Base-by-base conservation (phyloP, 108 stramenopile species). In the Halocafeteria seosinensis region DNA sequence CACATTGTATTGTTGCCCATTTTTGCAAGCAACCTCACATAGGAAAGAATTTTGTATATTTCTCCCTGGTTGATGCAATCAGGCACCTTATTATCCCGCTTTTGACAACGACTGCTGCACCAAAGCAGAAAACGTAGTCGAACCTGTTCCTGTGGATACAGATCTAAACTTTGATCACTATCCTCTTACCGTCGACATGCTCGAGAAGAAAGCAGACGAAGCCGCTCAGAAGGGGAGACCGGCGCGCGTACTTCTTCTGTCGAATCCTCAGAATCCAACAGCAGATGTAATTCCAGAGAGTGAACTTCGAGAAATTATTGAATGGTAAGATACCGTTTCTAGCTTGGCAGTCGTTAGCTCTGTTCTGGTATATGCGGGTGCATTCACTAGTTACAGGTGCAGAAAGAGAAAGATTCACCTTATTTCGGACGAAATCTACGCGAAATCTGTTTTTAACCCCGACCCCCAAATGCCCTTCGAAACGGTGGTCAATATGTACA, bases 391-490 rank as follows among this genome's bases (percentile, higher is more conserved):
- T n/a, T n/a, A n/a, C n/a, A n/a, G n/a, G n/a, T 26, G 4, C 35
- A 2, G 59, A 1, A 9, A 62, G 13, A 4, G 55, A n/a, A 50
- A 27, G 28, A 26, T 68, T 37, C 67, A 68, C 42, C 27, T 68
- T n/a, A 61, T 68, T 3, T 21, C 50, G 35, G 67, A 68, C 31
- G 67, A 68, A 21, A 31, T 68, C 1, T 68, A 68, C 55, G 67
- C 67, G 2, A 13, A 28, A 1, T 61, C 59, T 33, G 37, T 68
- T 6, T 24, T 24, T 33, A 3, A 8, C 60, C 11, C 5, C 57
- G 2, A 2, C 27, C 34, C 21, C 2, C 13, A n/a, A 2, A 50
- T 26, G 27, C 36, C 57, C 57, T 2, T 2, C 57, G 28, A 33
- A 30, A 21, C 6, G 17, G 17, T 30, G 57, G 34, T 6, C 11